Base-by-base conservation (phyloP, 2,329 filamentous ascomycete species). In the Daldinia sp. region DNA sequence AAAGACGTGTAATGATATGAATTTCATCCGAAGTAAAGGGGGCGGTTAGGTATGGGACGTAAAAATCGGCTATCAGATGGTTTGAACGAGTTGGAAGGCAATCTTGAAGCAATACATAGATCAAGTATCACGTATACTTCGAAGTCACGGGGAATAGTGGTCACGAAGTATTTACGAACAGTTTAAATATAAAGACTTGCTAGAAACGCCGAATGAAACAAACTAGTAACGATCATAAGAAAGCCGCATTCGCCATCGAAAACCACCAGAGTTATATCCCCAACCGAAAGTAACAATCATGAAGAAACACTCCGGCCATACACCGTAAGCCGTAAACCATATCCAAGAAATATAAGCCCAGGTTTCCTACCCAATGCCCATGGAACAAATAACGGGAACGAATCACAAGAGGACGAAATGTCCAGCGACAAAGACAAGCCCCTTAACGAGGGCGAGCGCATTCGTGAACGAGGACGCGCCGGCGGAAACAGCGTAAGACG, bases 381-480 rank as follows among this genome's bases (percentile, higher is more conserved):
- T 10, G 25, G 25, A 17, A 34, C 51, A 48, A 10, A 32, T 5
- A 37, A 51, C 41, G 21, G 58, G n/a, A 21, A 15, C 17, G 66
- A 56, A 45, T 70, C 66, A 72, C 64, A 73, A 71, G 30, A 73
- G 61, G 56, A 72, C 58, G 63, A 74, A 68, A 23, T 70, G 71
- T 4, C 67, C 74, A 13, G 67, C 71, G 8, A 72, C 59, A 39
- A 77, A 57, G 27, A 70, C 72, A 29, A 75, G 51, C 37, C 71
- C 71, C 19, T 68, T 70, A 27, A 74, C 57, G 11, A 72, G 55
- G 17, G 68, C 60, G 51, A 76, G 57, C 15, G 72, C 70, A 39
- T 68, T 68, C 68, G 69, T 72, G 53, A 74, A 27, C 6, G 73
- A 70, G 5, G 71, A 50, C 9, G 73, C 72, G 49, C 70, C 70